Evolutionary conservation across 768 basidiomycete genomes (phyloP).

Genomic region (Termitomyces sp.): DNA sequence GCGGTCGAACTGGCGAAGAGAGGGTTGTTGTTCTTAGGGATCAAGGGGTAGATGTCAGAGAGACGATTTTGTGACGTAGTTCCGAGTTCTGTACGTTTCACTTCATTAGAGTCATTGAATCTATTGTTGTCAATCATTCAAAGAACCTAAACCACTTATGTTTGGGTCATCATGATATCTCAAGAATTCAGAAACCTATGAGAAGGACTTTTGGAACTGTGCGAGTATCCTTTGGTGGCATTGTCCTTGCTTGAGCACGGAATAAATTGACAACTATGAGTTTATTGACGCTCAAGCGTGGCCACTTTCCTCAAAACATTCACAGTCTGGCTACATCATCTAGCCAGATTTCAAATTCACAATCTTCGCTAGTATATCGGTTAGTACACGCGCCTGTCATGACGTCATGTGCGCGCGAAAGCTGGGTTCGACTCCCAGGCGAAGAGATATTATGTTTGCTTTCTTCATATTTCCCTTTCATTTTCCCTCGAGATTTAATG

Average conservation of each 20-base stretch:
- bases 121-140: not conserved
- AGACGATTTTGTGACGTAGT: too few species aligned
- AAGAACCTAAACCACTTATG: not conserved
- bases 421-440: not conserved
- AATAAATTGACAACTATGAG: too few species aligned
- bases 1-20: conserved; percentile 74
- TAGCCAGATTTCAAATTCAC: too few species aligned
- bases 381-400: not conserved
- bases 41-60: conserved; percentile 30
- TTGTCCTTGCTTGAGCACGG: too few species aligned
- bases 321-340: too few species aligned
- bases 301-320: too few species aligned
- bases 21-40: conserved; percentile 78
- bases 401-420: not conserved
- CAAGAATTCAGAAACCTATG: not conserved
- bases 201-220: not conserved
- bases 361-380: not conserved
- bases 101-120: not conserved
- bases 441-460: not conserved
- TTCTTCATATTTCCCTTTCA: too few species aligned
- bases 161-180: not conserved
- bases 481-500: too few species aligned
- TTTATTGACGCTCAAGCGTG: too few species aligned
- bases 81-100: not conserved
- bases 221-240: not conserved